phyloP scores from a whole-genome alignment of 768 basidiomycete genomes.

The Amanita phalloides region DNA sequence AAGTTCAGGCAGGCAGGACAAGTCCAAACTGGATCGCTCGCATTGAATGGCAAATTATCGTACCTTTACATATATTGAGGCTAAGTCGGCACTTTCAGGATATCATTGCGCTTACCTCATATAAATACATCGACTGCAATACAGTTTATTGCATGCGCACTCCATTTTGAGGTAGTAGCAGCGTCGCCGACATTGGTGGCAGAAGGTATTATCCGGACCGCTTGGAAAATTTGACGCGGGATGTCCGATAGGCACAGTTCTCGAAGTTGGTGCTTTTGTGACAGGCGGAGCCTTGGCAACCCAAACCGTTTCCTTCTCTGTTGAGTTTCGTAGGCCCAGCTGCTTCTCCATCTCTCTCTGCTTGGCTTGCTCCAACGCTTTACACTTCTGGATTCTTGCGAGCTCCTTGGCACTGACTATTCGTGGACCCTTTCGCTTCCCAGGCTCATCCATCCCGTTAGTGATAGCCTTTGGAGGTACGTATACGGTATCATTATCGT shows the following conservation, averaged over 20 bases:
- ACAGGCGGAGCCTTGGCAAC: neutral
- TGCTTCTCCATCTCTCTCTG: neutral
- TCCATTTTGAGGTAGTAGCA: slow-evolving; percentile 8
- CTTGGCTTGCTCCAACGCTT: neutral
- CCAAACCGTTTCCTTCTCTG: neutral
- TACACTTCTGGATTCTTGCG: slow-evolving; percentile 1
- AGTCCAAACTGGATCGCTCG: slow-evolving; percentile 13
- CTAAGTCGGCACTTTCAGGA: neutral
- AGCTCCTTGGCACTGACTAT: slow-evolving; percentile 5
- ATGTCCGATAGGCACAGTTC: neutral
- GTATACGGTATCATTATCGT: neutral
- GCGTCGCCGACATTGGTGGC: slow-evolving; percentile 14
- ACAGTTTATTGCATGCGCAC: slow-evolving; percentile 11
- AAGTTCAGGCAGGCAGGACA: slow-evolving; percentile 35
- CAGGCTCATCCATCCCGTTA: neutral
- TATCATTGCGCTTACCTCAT: slow-evolving; percentile 9
- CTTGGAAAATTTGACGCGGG: slow-evolving; percentile 2
- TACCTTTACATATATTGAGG: slow-evolving; percentile 14
- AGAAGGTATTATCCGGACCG: slow-evolving; percentile 8
- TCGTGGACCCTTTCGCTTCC: slow-evolving; percentile 2
- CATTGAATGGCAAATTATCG: slow-evolving; percentile 13
- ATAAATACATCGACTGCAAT: slow-evolving; percentile 9
- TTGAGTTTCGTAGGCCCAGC: neutral
- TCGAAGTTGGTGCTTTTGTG: neutral
- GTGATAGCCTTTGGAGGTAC: neutral